These are phyloP conservation scores for Lasiodiplodia sp. DNA, from an alignment of 2,329 filamentous ascomycete genomes.

Conservation along the genomic window DNA sequence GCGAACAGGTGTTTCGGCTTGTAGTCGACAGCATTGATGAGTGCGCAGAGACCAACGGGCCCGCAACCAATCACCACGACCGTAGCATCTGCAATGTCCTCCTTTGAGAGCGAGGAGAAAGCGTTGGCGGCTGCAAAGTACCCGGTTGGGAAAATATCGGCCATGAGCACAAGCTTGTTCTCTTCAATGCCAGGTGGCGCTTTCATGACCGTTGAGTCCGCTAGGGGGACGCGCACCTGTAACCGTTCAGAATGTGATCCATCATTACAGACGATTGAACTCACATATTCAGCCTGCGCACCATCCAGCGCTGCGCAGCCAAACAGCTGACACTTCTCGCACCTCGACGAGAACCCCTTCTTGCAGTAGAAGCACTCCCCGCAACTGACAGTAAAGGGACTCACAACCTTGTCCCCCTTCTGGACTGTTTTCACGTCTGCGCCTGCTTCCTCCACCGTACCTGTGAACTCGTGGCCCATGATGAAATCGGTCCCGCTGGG, in stretches of 20 bases:
- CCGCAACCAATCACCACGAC: conserved; percentile 87
- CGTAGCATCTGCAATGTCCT: conserved; percentile 70
- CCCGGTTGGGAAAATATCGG: conserved; percentile 86
- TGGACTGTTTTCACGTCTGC: conserved; percentile 71
- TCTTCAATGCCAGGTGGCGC: conserved; percentile 76
- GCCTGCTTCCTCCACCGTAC: conserved; percentile 73
- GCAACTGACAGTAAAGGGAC: conserved; percentile 73
- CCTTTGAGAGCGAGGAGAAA: conserved; percentile 67
- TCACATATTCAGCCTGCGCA: conserved; percentile 78
- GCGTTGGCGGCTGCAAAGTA: conserved; percentile 85
- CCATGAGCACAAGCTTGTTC: conserved; percentile 83
- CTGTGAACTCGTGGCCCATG: conserved; percentile 89
- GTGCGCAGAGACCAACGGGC: conserved; percentile 78
- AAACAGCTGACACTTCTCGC: conserved; percentile 73
- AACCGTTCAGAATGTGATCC: not conserved
- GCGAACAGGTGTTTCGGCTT: conserved; percentile 79
- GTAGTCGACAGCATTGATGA: conserved; percentile 78
- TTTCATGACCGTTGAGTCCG: conserved; percentile 80
- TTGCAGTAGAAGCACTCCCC: conserved; percentile 85
- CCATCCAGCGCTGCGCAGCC: conserved; percentile 75
- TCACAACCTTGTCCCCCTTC: conserved; percentile 79
- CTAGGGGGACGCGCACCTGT: conserved; percentile 70
- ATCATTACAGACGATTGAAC: conserved; percentile 29
- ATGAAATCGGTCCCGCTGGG: conserved; percentile 70
- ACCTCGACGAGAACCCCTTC: conserved; percentile 78